These are phyloP conservation scores for Erodium trifolium DNA, from an alignment of 441 rosid species.

Conservation along the genomic window DNA sequence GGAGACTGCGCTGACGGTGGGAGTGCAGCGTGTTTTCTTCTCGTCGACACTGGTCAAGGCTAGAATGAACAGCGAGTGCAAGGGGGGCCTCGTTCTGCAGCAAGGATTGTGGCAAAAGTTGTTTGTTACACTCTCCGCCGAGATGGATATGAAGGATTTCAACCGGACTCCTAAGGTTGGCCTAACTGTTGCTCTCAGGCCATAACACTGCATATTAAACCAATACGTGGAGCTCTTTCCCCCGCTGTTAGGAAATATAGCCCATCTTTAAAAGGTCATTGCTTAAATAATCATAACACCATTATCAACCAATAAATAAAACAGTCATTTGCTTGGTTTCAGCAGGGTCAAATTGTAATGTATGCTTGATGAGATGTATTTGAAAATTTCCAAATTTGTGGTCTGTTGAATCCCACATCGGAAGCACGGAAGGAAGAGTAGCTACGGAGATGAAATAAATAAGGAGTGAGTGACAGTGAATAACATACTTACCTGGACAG, in stretches of 20 bases:
- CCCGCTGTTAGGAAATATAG: neutral
- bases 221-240: neutral
- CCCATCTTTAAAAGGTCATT: neutral
- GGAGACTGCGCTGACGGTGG: constrained; percentile 27
- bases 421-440: too few relatives aligned
- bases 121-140: constrained; percentile 31
- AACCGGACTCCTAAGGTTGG: constrained; percentile 36
- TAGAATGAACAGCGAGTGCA: constrained; percentile 32
- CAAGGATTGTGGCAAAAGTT: constrained; percentile 30
- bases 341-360: too few relatives aligned
- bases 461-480: too few relatives aligned
- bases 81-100: constrained; percentile 31
- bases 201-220: constrained; percentile 16
- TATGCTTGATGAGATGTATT: too few relatives aligned
- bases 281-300: neutral
- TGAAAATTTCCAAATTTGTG: too few relatives aligned
- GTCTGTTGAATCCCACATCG: too few relatives aligned
- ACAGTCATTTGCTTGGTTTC: neutral
- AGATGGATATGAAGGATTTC: constrained; percentile 26
- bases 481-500: neutral
- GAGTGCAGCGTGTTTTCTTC: constrained; percentile 35
- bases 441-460: too few relatives aligned
- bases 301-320: neutral
- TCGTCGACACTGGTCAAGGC: constrained; percentile 40
- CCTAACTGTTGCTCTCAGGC: constrained; percentile 28